phyloP scores from a whole-genome alignment of 441 rosid genomes.

The Euphorbia celastroides region DNA sequence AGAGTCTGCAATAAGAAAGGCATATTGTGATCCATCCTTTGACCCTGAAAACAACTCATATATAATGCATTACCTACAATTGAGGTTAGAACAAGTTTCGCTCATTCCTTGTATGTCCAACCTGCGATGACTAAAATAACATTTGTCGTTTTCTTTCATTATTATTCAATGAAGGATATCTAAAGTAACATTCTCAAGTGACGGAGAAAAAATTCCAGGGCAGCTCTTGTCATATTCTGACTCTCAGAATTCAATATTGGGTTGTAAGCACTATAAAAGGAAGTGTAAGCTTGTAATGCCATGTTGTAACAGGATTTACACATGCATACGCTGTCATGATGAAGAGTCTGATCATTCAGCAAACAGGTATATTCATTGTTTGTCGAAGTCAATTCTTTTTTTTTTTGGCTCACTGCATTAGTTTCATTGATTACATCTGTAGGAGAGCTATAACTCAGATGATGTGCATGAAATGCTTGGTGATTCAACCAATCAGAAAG shows the following conservation, averaged over 20 bases:
- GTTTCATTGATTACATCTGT: conserved; percentile 16
- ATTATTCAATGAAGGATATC: conserved; percentile 41
- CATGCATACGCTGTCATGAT: conserved; percentile 81
- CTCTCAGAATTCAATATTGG: conserved; percentile 29
- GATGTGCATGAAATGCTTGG: conserved; percentile 87
- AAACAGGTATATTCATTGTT: conserved; percentile 45
- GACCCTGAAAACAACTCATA: conserved; percentile 58
- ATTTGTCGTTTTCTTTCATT: conserved; percentile 51
- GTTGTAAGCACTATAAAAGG: conserved; percentile 81
- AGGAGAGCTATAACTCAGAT: conserved; percentile 60
- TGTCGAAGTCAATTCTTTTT: conserved; percentile 4
- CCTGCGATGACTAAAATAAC: conserved; percentile 16
- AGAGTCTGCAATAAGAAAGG: conserved; percentile 52
- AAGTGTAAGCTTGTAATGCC: conserved; percentile 58
- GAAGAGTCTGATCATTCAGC: conserved; percentile 60
- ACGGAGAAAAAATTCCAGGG: conserved; percentile 45
- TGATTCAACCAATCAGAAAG: conserved; percentile 51
- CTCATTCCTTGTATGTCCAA: background rate
- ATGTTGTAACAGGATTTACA: conserved; percentile 63
- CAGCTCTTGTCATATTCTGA: conserved; percentile 55
- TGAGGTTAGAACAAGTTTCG: conserved; percentile 48
- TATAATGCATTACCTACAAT: conserved; percentile 66
- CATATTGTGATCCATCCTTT: conserved; percentile 65
- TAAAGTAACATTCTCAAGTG: conserved; percentile 22
- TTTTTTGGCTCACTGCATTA: conserved; percentile 6